These are phyloP conservation scores for Volvox carteri DNA, from an alignment of 163 green algal genomes.

Conservation along the genomic window DNA sequence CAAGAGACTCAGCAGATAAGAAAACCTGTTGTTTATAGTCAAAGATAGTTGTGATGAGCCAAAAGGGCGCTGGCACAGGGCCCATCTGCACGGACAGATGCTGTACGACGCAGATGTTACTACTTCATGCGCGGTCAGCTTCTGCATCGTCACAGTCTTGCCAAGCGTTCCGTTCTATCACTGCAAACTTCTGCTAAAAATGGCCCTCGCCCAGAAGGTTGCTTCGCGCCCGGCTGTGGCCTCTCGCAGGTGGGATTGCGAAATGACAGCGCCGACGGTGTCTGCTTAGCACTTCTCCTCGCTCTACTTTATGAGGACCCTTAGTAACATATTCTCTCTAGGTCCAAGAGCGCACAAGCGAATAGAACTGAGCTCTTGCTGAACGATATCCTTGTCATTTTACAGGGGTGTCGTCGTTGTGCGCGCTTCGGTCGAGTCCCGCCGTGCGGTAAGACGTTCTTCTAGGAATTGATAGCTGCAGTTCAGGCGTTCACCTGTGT, in stretches of 20 bases:
- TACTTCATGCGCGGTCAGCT: not conserved
- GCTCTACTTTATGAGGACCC: no score
- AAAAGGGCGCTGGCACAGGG: constrained; percentile 19
- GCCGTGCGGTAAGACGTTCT: constrained; percentile 66
- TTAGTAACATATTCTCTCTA: no score
- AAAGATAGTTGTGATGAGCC: no score
- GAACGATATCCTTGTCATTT: not conserved
- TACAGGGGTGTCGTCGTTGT: constrained; percentile 79
- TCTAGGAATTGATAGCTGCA: not conserved
- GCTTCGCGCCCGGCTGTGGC: constrained; percentile 26
- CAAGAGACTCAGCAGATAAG: no score
- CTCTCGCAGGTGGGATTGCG: constrained; percentile 22
- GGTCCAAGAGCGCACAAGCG: not conserved
- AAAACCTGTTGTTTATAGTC: no score
- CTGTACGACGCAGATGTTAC: constrained; percentile 10
- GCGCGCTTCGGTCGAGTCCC: constrained; percentile 76
- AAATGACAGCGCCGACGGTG: not conserved
- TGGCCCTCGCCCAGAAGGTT: constrained; percentile 53
- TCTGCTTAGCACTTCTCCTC: no score
- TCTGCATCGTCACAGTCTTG: constrained; percentile 10
- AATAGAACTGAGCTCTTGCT: not conserved
- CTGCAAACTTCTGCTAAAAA: not conserved
- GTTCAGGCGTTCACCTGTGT: not conserved
- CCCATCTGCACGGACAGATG: constrained; percentile 4
- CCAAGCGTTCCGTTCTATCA: not conserved